Conservation (phyloP, 495 filamentous ascomycete genomes). For the Trypethelium eluteriae region DNA sequence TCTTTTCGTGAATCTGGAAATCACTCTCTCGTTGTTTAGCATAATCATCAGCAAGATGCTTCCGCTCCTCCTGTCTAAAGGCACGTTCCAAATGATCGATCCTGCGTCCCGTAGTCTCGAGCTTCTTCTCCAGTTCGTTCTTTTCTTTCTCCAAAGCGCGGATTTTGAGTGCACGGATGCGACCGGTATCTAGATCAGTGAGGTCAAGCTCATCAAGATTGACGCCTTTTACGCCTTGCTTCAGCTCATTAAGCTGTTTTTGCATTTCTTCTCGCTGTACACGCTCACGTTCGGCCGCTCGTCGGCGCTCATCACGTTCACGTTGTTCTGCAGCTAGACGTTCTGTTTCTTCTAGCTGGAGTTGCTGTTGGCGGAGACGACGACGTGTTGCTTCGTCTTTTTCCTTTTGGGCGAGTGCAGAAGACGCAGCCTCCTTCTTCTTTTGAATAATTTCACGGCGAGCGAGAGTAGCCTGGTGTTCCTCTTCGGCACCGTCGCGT, state of each 20-base stretch:
- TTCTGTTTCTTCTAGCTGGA: conserved; percentile 78
- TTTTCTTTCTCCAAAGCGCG: conserved; percentile 96
- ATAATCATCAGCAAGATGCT: conserved; percentile 82
- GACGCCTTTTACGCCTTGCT: conserved; percentile 67
- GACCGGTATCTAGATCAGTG: conserved; percentile 78
- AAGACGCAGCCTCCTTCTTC: conserved; percentile 88
- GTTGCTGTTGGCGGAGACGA: conserved; percentile 70
- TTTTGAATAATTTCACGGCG: conserved; percentile 88
- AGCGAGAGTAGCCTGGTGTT: conserved; percentile 81
- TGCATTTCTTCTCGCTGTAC: conserved; percentile 90
- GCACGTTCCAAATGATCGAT: conserved; percentile 97
- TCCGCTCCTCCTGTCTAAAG: conserved; percentile 86
- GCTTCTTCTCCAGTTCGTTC: conserved; percentile 80
- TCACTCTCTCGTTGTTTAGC: conserved; percentile 76
- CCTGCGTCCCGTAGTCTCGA: conserved; percentile 86
- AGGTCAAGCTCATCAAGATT: conserved; percentile 70
- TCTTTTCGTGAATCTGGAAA: conserved; percentile 66
- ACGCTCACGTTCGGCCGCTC: conserved; percentile 81
- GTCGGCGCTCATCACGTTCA: conserved; percentile 78
- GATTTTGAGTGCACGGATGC: conserved; percentile 86
- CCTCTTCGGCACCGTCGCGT: conserved; percentile 76
- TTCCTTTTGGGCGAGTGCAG: conserved; percentile 74
- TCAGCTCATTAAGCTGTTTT: conserved; percentile 91
- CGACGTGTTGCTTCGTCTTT: conserved; percentile 86
- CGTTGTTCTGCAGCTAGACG: conserved; percentile 84